Evolutionary conservation across 2,329 filamentous ascomycete genomes (phyloP).

Genomic region (Eutypa lata): DNA sequence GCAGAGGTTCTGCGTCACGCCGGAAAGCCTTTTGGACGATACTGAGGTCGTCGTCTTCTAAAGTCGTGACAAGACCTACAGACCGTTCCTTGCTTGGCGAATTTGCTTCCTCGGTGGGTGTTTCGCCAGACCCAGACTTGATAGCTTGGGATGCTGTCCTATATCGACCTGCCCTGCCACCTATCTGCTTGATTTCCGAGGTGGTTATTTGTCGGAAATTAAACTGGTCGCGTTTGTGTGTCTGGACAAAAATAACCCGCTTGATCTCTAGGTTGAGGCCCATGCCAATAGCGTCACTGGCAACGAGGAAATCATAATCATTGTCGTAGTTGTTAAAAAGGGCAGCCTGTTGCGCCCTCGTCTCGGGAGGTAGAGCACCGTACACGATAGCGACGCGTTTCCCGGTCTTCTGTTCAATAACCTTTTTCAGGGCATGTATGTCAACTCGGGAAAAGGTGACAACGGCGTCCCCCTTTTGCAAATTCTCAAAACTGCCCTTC

Average conservation of each 20-base stretch:
- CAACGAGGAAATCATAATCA: conserved; percentile 91
- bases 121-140: conserved; percentile 10
- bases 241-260: conserved; percentile 81
- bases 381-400: conserved; percentile 89
- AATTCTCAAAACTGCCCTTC: conserved; percentile 57
- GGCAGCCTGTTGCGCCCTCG: conserved; percentile 82
- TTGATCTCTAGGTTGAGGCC: conserved; percentile 91
- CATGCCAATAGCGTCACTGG: conserved; percentile 97
- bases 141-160: conserved; percentile 63
- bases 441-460: conserved; percentile 81
- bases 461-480: conserved; percentile 87
- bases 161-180: conserved; percentile 84
- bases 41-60: conserved; percentile 67
- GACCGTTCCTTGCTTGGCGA: conserved; percentile 14
- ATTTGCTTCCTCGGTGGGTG: conserved; percentile 6
- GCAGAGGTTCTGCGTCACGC: conserved; percentile 62
- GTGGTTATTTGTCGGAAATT: conserved; percentile 57
- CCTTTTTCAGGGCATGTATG: conserved; percentile 75
- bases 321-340: conserved; percentile 95
- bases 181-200: conserved; percentile 92
- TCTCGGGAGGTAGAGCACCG: conserved; percentile 86
- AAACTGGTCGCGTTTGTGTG: conserved; percentile 67
- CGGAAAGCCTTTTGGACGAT: conserved; percentile 62
- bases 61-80: conserved; percentile 73
- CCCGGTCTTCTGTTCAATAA: conserved; percentile 73